phyloP scores from a whole-genome alignment of 202 grass and related monocot genomes.

The Brachypodium distachyon region DNA sequence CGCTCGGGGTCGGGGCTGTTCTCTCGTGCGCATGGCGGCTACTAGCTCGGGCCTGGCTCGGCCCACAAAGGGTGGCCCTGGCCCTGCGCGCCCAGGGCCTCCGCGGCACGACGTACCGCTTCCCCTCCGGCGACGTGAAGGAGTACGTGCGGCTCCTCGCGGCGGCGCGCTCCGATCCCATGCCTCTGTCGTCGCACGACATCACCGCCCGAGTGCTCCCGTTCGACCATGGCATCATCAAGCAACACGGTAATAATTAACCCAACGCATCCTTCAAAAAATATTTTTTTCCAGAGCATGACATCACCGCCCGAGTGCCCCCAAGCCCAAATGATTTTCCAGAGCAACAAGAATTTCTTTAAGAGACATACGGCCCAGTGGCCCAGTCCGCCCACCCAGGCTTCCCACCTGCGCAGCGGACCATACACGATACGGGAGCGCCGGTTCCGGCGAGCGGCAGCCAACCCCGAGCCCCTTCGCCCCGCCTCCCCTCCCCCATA shows the following conservation, averaged over 20 bases:
- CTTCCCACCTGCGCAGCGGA: too few relatives aligned
- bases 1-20: slow-evolving; percentile 4
- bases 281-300: too few relatives aligned
- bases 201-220: slow-evolving; percentile 23
- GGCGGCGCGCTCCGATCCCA: slow-evolving; percentile 27
- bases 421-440: too few relatives aligned
- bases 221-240: slow-evolving; percentile 13
- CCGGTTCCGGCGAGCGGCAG: too few relatives aligned
- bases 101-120: slow-evolving; percentile 38
- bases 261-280: too few relatives aligned
- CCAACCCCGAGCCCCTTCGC: too few relatives aligned
- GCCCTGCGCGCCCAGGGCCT: slow-evolving; percentile 46
- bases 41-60: slow-evolving; percentile 29
- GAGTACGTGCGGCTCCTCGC: slow-evolving; percentile 23
- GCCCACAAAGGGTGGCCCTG: slow-evolving; percentile 31
- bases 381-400: too few relatives aligned
- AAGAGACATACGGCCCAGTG: too few relatives aligned
- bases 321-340: too few relatives aligned
- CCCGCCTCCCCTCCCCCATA: too few relatives aligned
- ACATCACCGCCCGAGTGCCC: too few relatives aligned
- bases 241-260: slow-evolving; percentile 33
- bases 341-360: too few relatives aligned
- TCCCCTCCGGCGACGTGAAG: slow-evolving; percentile 38
- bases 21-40: neutral
- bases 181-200: slow-evolving; percentile 49